Evolutionary conservation across 2,329 filamentous ascomycete genomes (phyloP).

Genomic region (Penicillium corylophilum): DNA sequence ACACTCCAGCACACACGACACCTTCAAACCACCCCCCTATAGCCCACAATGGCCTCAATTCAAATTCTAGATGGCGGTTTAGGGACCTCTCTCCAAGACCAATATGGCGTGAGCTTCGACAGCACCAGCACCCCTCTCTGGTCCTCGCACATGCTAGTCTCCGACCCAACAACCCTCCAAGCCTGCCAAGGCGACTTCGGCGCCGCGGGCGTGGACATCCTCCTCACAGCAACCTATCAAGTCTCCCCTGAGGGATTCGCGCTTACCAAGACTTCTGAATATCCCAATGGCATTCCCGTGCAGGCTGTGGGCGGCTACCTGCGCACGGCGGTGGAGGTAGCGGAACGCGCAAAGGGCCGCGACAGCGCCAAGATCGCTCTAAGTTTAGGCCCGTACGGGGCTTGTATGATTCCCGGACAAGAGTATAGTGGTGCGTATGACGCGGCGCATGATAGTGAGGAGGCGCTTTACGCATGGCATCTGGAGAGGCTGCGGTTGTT

Average conservation of each 20-base stretch:
- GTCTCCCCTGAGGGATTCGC: conserved; percentile 58
- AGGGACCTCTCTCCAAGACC: conserved; percentile 63
- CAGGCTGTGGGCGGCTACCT: conserved; percentile 45
- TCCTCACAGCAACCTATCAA: conserved; percentile 69
- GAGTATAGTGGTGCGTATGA: conserved; percentile 66
- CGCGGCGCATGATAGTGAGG: conserved; percentile 43
- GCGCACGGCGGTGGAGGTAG: conserved; percentile 39
- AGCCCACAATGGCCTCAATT: conserved; percentile 38
- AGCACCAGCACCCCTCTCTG: conserved; percentile 56
- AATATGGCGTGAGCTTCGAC: conserved; percentile 55
- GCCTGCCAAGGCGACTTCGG: conserved; percentile 59
- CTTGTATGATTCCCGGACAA: conserved; percentile 61
- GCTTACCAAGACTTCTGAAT: conserved; percentile 46
- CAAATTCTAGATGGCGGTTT: conserved; percentile 64
- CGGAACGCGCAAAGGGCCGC: conserved; percentile 30
- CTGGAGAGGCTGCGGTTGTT: conserved; percentile 55
- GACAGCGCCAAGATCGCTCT: conserved; percentile 45
- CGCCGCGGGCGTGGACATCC: conserved; percentile 58
- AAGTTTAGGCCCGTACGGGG: conserved; percentile 66
- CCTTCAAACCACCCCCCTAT: neutral
- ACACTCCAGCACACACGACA: conserved; percentile 4
- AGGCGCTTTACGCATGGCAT: conserved; percentile 58
- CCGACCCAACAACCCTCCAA: conserved; percentile 52
- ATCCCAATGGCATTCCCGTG: conserved; percentile 46
- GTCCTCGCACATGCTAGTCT: conserved; percentile 66